phyloP scores from a whole-genome alignment of 202 grass and related monocot genomes.

The Digitaria exilis region DNA sequence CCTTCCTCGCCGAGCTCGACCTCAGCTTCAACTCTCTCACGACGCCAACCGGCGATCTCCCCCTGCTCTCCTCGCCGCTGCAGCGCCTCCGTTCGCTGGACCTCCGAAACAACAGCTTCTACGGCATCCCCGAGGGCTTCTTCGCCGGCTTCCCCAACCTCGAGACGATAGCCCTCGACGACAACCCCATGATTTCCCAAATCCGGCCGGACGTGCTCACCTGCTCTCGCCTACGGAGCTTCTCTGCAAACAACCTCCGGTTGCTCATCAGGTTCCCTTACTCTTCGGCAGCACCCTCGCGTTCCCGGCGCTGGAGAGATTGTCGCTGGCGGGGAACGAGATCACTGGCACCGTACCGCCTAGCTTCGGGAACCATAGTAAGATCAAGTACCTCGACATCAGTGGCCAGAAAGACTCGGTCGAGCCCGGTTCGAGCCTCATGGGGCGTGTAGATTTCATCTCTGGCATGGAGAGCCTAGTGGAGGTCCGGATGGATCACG shows the following conservation, averaged over 20 bases:
- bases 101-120: not conserved
- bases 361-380: not conserved
- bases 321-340: not conserved
- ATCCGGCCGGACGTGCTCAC: not conserved
- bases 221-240: not conserved
- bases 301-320: not conserved
- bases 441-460: not conserved
- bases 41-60: not conserved
- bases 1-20: not conserved
- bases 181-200: not conserved
- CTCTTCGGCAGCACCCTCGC: not conserved
- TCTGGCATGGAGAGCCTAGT: not conserved
- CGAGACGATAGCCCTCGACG: not conserved
- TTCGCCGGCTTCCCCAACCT: not conserved
- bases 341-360: not conserved
- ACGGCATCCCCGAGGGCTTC: not conserved
- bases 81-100: not conserved
- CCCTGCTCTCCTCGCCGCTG: not conserved
- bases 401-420: not conserved
- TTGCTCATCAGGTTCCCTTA: not conserved
- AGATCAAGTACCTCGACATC: not conserved
- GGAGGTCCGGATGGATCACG: not conserved
- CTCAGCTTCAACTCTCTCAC: not conserved
- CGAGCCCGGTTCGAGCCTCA: too few species aligned
- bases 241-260: not conserved